Base-by-base conservation (phyloP, 1,284 basidiomycete species). In the Exobasidium cylindrosporum region DNA sequence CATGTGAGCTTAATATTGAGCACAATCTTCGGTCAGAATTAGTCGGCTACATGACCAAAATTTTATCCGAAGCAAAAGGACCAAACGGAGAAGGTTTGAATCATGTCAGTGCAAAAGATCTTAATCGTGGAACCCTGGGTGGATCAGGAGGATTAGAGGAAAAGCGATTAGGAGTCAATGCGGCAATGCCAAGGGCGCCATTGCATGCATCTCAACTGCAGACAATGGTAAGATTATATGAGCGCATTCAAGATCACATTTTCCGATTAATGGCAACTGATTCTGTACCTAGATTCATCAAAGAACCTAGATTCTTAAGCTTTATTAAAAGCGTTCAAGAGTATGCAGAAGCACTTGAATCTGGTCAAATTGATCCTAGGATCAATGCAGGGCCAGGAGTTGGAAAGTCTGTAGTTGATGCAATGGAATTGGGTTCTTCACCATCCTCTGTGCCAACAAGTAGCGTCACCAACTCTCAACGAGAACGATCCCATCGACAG, bases 231-330 rank as follows among this genome's bases (percentile, higher is more conserved):
- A 84, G 87, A 66, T 83, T 97, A 70, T 98, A 97, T 81, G 94
- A 95, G 81, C 87, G 93, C 61, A 97, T 98, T 63, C 95, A 97
- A 82, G 89, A 86, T 43, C 93, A 97, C 80, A 93, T 97, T 70
- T 97, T 97, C 85, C 86, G 94, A 58, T 82, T 97, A 69, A 96
- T 98, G 91, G 94, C 95, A 6, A 96, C 92, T 61, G 95, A 98
- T 81, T 97, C 93, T 6, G 89, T 97, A 29, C 94, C 94, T 3
- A 66, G 74, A 26, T 76, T 76, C 64, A 76, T 76, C 67, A 74
- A 74, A 55, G 72, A 74, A 45, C 35, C 69, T 5, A 62, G 70
- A 32, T 76, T 76, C 64, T 68, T 73, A 32, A 66, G 65, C 60
- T 64, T 76, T 14, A 72, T 76, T 2, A 53, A 67, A 40, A 75